Evolutionary conservation across 108 stramenopile genomes (phyloP).

Genomic region (Parietichytrium sp.): DNA sequence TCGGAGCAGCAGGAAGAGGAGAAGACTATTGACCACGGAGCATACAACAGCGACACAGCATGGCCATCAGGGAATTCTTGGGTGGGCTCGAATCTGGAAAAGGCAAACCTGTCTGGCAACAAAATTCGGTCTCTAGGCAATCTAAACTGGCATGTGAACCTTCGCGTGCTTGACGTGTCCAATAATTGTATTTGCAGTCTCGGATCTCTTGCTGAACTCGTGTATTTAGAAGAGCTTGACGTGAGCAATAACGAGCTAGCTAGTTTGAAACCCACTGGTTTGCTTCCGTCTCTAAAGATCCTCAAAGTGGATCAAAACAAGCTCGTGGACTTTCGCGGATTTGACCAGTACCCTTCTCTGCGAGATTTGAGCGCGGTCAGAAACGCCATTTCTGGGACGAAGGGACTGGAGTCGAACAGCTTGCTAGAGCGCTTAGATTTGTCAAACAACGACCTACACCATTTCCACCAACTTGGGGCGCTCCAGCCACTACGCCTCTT

Average conservation of each 20-base stretch:
- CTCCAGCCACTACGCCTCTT: background rate
- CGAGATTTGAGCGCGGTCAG: background rate
- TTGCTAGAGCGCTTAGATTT: background rate
- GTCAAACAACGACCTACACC: background rate
- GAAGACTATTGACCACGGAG: background rate
- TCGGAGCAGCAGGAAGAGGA: too few relatives aligned
- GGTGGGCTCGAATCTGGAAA: conserved; percentile 3
- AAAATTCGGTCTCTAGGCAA: background rate
- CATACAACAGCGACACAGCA: background rate
- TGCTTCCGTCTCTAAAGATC: background rate
- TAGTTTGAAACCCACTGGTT: background rate
- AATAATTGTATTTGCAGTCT: background rate
- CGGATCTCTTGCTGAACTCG: background rate
- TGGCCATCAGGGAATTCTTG: background rate
- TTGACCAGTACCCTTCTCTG: background rate
- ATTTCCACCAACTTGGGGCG: background rate
- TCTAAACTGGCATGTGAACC: background rate
- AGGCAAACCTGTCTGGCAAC: background rate
- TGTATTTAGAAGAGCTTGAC: conserved; percentile 13
- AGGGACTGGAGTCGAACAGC: background rate
- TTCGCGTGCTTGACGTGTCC: background rate
- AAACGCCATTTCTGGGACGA: background rate
- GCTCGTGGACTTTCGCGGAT: background rate
- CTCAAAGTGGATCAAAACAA: conserved; percentile 2
- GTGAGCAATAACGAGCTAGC: background rate